Base-by-base conservation (phyloP, 2,329 filamentous ascomycete genomes). In the Acarospora socialis region DNA sequence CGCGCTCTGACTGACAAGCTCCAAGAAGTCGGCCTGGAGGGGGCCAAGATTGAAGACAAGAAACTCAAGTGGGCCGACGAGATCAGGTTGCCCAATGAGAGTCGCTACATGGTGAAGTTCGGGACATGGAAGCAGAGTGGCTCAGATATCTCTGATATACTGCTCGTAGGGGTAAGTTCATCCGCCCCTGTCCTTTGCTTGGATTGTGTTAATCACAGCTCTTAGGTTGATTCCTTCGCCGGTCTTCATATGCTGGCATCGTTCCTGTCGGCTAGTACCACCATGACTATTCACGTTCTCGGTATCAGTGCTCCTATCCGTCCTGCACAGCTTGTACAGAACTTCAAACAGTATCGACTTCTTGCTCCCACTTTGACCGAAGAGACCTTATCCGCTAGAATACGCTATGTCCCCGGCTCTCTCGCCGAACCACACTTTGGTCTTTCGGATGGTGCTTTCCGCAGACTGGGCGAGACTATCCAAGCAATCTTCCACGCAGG, bases 401-500 rank as follows among this genome's bases (percentile, higher is more conserved):
- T n/a, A 12, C 23, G 14, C 7, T 16, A 13, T 17, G 19, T 33
- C 12, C 23, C 23, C 10, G 31, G 31, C 12, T 12, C 18, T 30
- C 23, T 33, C 4, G 15, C 31, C 12, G 23, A 30, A 12, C 31
- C 24, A 3, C 16, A 30, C 18, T 33, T 27, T 15, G 31, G 31
- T 10, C 31, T 33, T 12, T 13, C 28, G n/a, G 19, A 30, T n/a
- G n/a, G 18, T n/a, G 14, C 23, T 13, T 33, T 33, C 31, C 18
- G 15, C n/a, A 16, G 15, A 7, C 31, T 33, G 12, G 31, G 31
- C 12, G 10, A 30, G 24, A 30, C 10, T 9, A 30, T 33, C 23
- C 31, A 33, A 9, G 22, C 23, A 10, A 33, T 33, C 31, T 33
- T 29, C 18, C 31, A 33, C 18, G 10, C 29, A 6, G 31, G 31